Conservation (phyloP, 2,329 filamentous ascomycete species). For the Elsinoe necatrix region DNA sequence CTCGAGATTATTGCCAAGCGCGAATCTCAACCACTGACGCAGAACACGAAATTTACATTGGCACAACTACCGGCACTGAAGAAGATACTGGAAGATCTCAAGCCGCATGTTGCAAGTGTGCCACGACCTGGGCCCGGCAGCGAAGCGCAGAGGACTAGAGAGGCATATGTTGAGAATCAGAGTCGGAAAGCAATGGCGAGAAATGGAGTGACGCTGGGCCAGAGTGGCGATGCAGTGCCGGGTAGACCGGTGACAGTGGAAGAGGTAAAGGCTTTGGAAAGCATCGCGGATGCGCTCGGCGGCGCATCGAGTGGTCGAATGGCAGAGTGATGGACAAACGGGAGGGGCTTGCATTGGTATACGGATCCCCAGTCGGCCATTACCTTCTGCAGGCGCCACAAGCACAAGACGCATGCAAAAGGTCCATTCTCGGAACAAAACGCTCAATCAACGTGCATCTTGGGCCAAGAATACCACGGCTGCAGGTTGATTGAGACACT, state of each 20-base stretch:
- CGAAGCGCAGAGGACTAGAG: slow-evolving; percentile 56
- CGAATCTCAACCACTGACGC: slow-evolving; percentile 50
- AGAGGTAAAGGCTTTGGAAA: slow-evolving; percentile 32
- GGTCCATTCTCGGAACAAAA: background rate
- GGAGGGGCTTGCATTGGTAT: background rate
- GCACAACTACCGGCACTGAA: slow-evolving; percentile 76
- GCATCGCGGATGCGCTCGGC: slow-evolving; percentile 28
- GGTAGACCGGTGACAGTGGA: slow-evolving; percentile 27
- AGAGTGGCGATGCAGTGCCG: slow-evolving; percentile 26
- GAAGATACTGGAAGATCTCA: slow-evolving; percentile 57
- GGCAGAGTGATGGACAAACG: slow-evolving; percentile 15
- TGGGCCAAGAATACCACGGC: background rate
- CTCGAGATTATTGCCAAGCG: slow-evolving; percentile 37
- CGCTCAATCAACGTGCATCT: no score
- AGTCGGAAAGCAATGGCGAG: slow-evolving; percentile 69
- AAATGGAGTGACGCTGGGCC: slow-evolving; percentile 51
- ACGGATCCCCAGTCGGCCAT: background rate
- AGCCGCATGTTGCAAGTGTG: slow-evolving; percentile 52
- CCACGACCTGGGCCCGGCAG: slow-evolving; percentile 24
- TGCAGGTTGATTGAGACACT: background rate
- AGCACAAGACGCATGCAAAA: background rate
- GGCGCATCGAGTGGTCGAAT: slow-evolving; percentile 18
- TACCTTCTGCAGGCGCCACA: background rate
- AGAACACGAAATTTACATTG: slow-evolving; percentile 68
- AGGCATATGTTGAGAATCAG: slow-evolving; percentile 75